Evolutionary conservation across 2,329 filamentous ascomycete genomes (phyloP).

Genomic region (Lecanoromycetidae sp.): DNA sequence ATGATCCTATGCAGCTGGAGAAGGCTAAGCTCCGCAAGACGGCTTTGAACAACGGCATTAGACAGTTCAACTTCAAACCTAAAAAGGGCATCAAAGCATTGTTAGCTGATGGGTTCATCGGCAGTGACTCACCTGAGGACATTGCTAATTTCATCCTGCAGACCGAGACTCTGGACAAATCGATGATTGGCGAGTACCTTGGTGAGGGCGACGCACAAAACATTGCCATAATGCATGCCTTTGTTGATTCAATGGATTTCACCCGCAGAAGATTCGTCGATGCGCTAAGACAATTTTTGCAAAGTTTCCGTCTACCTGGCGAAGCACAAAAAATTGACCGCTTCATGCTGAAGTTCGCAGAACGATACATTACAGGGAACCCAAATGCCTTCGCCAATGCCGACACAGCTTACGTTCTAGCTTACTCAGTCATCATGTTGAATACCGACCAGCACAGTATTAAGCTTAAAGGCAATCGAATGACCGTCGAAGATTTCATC

Average conservation of each 20-base stretch:
- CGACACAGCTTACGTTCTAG: constrained; percentile 90
- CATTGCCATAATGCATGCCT: constrained; percentile 95
- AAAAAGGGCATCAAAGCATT: constrained; percentile 83
- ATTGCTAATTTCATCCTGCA: constrained; percentile 71
- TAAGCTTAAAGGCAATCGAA: constrained; percentile 68
- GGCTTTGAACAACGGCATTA: constrained; percentile 74
- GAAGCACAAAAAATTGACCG: constrained; percentile 99
- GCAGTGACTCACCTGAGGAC: constrained; percentile 63
- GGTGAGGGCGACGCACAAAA: constrained; percentile 89
- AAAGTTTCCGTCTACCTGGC: constrained; percentile 86
- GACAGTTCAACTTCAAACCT: constrained; percentile 94
- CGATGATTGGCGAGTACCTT: constrained; percentile 83
- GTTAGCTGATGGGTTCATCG: constrained; percentile 75
- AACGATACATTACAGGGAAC: constrained; percentile 87
- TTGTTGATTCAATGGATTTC: constrained; percentile 93
- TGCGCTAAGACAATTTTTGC: constrained; percentile 77
- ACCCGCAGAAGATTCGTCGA: constrained; percentile 84
- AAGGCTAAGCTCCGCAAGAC: constrained; percentile 91
- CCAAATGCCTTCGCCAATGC: constrained; percentile 97
- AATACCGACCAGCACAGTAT: constrained; percentile 92
- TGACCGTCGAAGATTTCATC: constrained; percentile 96
- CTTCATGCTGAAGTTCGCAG: constrained; percentile 98
- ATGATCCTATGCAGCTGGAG: constrained; percentile 89
- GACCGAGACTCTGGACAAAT: constrained; percentile 80
- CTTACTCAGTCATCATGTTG: constrained; percentile 92